phyloP scores from a whole-genome alignment of 176 grass and related monocot genomes.

The Eleusine indica region DNA sequence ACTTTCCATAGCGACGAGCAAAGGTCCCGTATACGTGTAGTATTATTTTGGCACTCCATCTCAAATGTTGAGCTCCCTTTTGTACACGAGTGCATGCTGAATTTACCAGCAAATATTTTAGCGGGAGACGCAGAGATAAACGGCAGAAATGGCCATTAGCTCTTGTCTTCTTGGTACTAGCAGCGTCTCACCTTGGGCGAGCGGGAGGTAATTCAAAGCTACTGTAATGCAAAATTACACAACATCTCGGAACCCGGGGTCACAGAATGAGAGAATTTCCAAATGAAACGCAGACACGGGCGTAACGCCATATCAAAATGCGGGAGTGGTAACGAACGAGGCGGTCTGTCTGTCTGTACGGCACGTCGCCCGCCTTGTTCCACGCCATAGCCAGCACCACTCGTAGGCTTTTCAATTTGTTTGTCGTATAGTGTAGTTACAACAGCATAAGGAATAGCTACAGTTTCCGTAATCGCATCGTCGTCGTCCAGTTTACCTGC shows the following conservation, averaged over 20 bases:
- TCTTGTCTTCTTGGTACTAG: background rate
- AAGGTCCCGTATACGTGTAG: too few relatives aligned
- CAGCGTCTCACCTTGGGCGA: background rate
- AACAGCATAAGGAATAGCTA: background rate
- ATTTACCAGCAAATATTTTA: background rate
- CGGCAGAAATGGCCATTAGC: background rate
- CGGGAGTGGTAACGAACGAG: background rate
- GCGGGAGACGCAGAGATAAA: background rate
- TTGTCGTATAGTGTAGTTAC: background rate
- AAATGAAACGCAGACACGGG: constrained; percentile 6
- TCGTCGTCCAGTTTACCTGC: background rate
- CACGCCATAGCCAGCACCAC: background rate
- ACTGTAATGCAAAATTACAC: background rate
- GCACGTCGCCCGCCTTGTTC: background rate
- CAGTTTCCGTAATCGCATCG: background rate
- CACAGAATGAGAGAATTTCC: constrained; percentile 1
- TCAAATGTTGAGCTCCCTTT: too few relatives aligned
- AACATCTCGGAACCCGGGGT: background rate
- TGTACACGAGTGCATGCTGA: too few relatives aligned
- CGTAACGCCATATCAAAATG: constrained; percentile 1
- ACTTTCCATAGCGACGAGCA: too few relatives aligned
- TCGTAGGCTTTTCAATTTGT: background rate
- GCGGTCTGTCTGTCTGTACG: background rate
- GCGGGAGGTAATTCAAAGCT: background rate
- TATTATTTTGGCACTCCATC: too few relatives aligned